Evolutionary conservation across 2,329 filamentous ascomycete genomes (phyloP).

Genomic region (Rutstroemia sp.): DNA sequence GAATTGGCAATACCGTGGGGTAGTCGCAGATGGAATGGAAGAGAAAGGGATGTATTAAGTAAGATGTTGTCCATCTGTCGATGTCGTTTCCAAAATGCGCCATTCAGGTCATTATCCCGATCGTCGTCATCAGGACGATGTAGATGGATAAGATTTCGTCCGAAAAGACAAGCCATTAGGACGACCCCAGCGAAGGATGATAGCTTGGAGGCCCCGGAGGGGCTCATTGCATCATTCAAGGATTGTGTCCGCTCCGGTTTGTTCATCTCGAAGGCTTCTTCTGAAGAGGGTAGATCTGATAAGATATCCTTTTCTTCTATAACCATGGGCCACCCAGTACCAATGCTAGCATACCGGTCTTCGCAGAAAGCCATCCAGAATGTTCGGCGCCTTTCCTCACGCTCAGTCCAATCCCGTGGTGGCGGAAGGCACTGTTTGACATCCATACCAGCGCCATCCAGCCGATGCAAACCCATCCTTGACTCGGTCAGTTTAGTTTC

Average conservation of each 20-base stretch:
- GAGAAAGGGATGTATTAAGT: constrained; percentile 73
- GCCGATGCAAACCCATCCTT: constrained; percentile 85
- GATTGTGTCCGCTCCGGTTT: constrained; percentile 64
- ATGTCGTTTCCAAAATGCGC: constrained; percentile 93
- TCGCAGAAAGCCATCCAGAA: constrained; percentile 94
- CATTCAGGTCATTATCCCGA: constrained; percentile 79
- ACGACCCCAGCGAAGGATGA: constrained; percentile 75
- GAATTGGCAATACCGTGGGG: constrained; percentile 68
- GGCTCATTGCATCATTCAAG: constrained; percentile 61
- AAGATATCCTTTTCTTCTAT: constrained; percentile 88
- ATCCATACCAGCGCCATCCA: constrained; percentile 76
- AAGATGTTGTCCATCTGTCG: constrained; percentile 83
- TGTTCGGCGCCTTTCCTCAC: constrained; percentile 81
- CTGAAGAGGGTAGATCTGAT: constrained; percentile 75
- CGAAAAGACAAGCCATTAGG: constrained; percentile 82
- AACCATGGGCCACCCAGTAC: constrained; percentile 94
- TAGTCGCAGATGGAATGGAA: constrained; percentile 75
- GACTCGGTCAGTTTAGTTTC: constrained; percentile 33
- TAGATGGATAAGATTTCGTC: constrained; percentile 82
- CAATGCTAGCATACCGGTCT: constrained; percentile 90
- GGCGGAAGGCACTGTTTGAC: constrained; percentile 88
- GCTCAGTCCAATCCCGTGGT: constrained; percentile 87
- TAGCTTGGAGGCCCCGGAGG: constrained; percentile 64
- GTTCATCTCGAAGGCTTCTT: constrained; percentile 78
- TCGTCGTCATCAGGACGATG: constrained; percentile 80